phyloP scores from a whole-genome alignment of 2,329 filamentous ascomycete species.

The Epichloe gansuensis region DNA sequence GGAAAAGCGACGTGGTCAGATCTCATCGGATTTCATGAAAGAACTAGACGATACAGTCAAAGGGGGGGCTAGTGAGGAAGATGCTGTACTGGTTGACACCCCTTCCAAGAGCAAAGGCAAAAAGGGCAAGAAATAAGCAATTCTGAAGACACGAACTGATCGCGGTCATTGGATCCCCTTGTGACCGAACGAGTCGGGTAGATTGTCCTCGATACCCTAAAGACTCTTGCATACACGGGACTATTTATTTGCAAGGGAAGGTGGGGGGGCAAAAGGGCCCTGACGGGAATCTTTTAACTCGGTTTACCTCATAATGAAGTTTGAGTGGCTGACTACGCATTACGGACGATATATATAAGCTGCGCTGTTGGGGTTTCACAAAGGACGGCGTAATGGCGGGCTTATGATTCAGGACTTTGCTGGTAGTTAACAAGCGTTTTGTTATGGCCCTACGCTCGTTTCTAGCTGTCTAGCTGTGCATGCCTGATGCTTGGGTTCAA shows the following conservation, averaged over 20 bases:
- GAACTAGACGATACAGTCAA: constrained; percentile 55
- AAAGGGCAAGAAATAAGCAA: constrained; percentile 38
- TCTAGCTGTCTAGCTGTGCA: background rate
- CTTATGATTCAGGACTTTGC: background rate
- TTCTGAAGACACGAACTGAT: background rate
- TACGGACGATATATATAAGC: background rate
- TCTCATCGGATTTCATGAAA: constrained; percentile 68
- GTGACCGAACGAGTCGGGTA: background rate
- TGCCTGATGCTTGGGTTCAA: background rate
- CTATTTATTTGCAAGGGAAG: background rate
- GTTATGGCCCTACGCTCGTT: background rate
- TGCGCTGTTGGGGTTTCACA: background rate
- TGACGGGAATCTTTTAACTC: background rate
- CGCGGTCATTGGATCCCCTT: background rate
- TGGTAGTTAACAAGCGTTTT: background rate
- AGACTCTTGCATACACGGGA: background rate
- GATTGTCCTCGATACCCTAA: background rate
- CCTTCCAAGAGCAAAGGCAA: constrained; percentile 45
- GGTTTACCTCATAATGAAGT: background rate
- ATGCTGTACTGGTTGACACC: constrained; percentile 60
- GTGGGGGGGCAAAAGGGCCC: background rate
- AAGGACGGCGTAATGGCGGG: background rate
- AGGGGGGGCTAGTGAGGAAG: constrained; percentile 22
- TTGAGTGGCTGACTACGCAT: background rate
- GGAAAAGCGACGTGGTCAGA: constrained; percentile 66